Evolutionary conservation across 805 yeast genomes (phyloP).

Genomic region (Candida tammaniensis): DNA sequence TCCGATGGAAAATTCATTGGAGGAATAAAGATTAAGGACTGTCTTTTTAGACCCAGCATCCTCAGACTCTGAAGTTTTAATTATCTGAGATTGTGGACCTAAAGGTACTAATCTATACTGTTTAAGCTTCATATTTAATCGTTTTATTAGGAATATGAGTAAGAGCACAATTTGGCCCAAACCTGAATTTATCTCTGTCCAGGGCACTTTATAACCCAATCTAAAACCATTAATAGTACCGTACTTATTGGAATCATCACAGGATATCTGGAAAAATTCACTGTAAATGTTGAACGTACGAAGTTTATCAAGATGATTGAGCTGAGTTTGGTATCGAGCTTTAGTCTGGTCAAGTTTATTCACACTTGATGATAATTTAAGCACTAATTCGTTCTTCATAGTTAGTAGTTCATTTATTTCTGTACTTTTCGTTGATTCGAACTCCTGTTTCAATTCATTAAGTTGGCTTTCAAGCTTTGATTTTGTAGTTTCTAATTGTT

Average conservation of each 20-base stretch:
- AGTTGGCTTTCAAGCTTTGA: slow-evolving; percentile 49
- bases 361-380: slow-evolving; percentile 48
- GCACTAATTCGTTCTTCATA: slow-evolving; percentile 53
- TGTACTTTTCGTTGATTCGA: slow-evolving; percentile 28
- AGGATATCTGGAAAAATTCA: slow-evolving; percentile 79
- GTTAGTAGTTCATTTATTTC: slow-evolving; percentile 48
- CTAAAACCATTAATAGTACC: slow-evolving; percentile 86
- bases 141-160: slow-evolving; percentile 58
- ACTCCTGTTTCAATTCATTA: slow-evolving; percentile 38
- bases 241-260: slow-evolving; percentile 62
- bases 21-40: slow-evolving; percentile 56
- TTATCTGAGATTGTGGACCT: slow-evolving; percentile 81
- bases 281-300: slow-evolving; percentile 78
- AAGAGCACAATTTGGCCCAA: slow-evolving; percentile 79
- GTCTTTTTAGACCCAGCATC: slow-evolving; percentile 27
- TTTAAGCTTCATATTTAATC: slow-evolving; percentile 52
- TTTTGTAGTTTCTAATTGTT: slow-evolving; percentile 40
- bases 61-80: slow-evolving; percentile 35
- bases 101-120: slow-evolving; percentile 71
- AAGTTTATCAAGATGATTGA: slow-evolving; percentile 65
- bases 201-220: slow-evolving; percentile 75
- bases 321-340: slow-evolving; percentile 58
- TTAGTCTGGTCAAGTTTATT: slow-evolving; percentile 62
- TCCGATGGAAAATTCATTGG: slow-evolving; percentile 72
- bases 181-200: slow-evolving; percentile 92